A percentile compares a stretch with the other conserved stretches of the same genome.
phyloP scores from a whole-genome alignment of 2,329 filamentous ascomycete genomes.

The Trichocomaceae sp. region DNA sequence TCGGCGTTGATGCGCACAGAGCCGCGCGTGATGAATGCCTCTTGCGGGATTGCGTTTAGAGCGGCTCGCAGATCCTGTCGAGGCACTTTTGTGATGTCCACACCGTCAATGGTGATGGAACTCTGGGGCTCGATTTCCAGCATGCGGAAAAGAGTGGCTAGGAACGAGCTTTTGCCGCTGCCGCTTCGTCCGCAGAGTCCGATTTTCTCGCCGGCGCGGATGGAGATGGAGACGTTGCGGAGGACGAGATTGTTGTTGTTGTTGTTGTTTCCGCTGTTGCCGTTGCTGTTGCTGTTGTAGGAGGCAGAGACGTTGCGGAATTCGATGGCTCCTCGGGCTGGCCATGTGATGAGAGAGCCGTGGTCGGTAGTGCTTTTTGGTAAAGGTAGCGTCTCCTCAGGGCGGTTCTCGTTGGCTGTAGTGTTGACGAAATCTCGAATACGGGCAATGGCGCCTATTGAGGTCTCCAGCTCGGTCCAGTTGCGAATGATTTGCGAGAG shows the following conservation, averaged over 20 bases:
- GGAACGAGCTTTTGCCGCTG: constrained; percentile 36
- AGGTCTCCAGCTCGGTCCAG: constrained; percentile 54
- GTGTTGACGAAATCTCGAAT: constrained; percentile 47
- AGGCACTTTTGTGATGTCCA: constrained; percentile 35
- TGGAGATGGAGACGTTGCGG: constrained; percentile 40
- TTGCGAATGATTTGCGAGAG: constrained; percentile 45
- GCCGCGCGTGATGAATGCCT: constrained; percentile 37
- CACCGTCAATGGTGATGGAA: constrained; percentile 37
- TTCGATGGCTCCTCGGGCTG: constrained; percentile 36
- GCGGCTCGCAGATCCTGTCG: constrained; percentile 34
- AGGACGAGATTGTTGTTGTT: constrained; percentile 32
- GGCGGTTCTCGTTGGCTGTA: constrained; percentile 19
- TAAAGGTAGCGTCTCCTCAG: neutral
- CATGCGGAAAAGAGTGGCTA: constrained; percentile 39
- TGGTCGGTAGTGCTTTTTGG: constrained; percentile 27
- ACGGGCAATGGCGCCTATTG: constrained; percentile 51
- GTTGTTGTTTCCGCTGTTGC: constrained; percentile 19
- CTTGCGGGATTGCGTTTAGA: constrained; percentile 41
- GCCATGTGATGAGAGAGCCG: constrained; percentile 37
- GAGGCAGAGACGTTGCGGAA: constrained; percentile 40
- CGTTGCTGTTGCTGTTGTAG: constrained; percentile 24
- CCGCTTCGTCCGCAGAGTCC: constrained; percentile 38
- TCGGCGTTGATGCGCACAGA: constrained; percentile 36
- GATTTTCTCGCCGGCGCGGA: constrained; percentile 37
- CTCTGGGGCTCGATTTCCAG: constrained; percentile 33